Conservation (phyloP, 192 early-diverging fungal species). For the Coemansia sp. region DNA sequence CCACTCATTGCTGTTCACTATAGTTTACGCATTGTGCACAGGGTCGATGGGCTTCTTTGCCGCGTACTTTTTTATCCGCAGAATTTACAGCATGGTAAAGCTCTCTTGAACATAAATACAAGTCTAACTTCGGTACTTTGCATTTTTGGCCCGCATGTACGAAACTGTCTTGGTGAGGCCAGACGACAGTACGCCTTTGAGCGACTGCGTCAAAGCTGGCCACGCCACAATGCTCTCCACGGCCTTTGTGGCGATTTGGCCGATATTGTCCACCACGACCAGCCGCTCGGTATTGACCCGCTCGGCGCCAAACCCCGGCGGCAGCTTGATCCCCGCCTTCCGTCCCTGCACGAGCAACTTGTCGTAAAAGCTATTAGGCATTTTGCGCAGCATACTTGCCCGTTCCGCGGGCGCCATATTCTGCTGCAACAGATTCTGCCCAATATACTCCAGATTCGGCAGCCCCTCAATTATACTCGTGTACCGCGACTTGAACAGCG, state of each 20-base stretch:
- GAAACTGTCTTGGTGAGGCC: slow-evolving; percentile 64
- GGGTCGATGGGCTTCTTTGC: slow-evolving; percentile 55
- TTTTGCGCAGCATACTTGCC: slow-evolving; percentile 70
- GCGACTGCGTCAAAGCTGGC: slow-evolving; percentile 84
- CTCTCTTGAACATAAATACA: slow-evolving; percentile 5
- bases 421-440: slow-evolving; percentile 56
- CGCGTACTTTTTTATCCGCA: slow-evolving; percentile 45
- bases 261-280: slow-evolving; percentile 37
- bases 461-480: slow-evolving; percentile 52
- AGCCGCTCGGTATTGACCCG: slow-evolving; percentile 31
- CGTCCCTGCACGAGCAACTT: slow-evolving; percentile 53
- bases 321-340: slow-evolving; percentile 32
- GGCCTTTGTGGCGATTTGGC: slow-evolving; percentile 49
- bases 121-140: slow-evolving; percentile 21
- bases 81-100: slow-evolving; percentile 50
- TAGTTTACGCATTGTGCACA: slow-evolving; percentile 58
- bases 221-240: slow-evolving; percentile 66
- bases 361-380: slow-evolving; percentile 76
- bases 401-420: slow-evolving; percentile 62
- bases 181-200: slow-evolving; percentile 91
- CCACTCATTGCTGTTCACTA: slow-evolving; percentile 64
- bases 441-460: slow-evolving; percentile 49
- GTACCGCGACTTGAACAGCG: slow-evolving; percentile 51
- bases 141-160: slow-evolving; percentile 61
- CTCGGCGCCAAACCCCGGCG: slow-evolving; percentile 28